A percentile compares a stretch with the other conserved stretches of the same genome.
Evolutionary conservation across 805 yeast species (phyloP).

Genomic region (Candida sonorensis): DNA sequence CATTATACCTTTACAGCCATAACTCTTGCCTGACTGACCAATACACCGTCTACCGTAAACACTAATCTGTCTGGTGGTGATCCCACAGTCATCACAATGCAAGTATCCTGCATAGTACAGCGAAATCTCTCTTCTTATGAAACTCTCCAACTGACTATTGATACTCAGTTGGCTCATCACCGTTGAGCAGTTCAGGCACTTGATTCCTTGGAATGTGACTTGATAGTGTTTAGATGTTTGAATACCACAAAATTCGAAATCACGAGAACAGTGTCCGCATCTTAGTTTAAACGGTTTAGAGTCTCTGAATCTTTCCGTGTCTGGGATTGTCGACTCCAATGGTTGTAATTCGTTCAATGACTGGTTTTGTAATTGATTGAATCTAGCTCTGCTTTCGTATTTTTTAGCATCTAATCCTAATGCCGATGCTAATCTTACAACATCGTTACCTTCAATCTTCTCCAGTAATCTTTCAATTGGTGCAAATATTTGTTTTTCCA

Average conservation of each 20-base stretch:
- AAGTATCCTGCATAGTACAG: conserved; percentile 84
- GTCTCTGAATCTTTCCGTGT: conserved; percentile 72
- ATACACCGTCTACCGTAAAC: conserved; percentile 87
- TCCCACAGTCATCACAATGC: conserved; percentile 82
- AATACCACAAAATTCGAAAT: conserved; percentile 71
- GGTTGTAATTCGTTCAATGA: conserved; percentile 49
- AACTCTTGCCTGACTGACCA: conserved; percentile 52
- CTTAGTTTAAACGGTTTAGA: conserved; percentile 46
- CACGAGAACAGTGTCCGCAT: conserved; percentile 53
- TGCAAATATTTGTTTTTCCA: conserved; percentile 83
- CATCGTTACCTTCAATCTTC: conserved; percentile 80
- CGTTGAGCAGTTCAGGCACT: conserved; percentile 56
- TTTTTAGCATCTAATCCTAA: conserved; percentile 72
- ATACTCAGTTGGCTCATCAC: conserved; percentile 47
- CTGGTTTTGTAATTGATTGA: conserved; percentile 26
- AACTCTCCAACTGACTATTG: conserved; percentile 67
- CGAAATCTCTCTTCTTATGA: conserved; percentile 63
- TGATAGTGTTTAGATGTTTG: conserved; percentile 53
- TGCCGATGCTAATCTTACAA: conserved; percentile 65
- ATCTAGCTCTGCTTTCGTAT: conserved; percentile 42
- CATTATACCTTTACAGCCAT: conserved; percentile 76
- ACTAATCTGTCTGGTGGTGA: conserved; percentile 73
- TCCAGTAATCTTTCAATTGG: conserved; percentile 86
- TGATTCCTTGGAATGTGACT: conserved; percentile 62
- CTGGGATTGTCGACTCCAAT: conserved; percentile 73